Evolutionary conservation across 805 yeast species (phyloP), one percentile per base, ranked within the genome.

Genomic region (Wickerhamiella hasegawae): DNA sequence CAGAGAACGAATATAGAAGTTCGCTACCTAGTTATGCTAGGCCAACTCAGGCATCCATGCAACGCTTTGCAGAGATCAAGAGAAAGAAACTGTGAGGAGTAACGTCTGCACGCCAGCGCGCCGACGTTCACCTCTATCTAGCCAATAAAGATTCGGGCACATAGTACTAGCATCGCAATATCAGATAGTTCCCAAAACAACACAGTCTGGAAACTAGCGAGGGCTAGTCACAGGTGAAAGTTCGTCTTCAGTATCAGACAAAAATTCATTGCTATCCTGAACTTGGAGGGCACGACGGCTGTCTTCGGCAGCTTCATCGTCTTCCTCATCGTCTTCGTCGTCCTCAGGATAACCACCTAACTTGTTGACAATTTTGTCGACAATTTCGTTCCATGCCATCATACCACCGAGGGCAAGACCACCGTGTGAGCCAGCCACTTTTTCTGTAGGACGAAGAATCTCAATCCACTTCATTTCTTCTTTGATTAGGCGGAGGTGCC

Each of bases 351-450:
- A 59, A 38, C 73, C 66, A 43, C 76, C 71, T 44, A 84, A 60
- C 51, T 76, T 77, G 57, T 74, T 64, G 16, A 80, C 92, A 33
- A 82, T 66, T 47, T 74, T 73, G 52, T 84, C 92, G 15, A 84
- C 94, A 47, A 90, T 77, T 54, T 85, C 96, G 53, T 82, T 79
- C 73, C 92, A 83, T 48, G 90, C 97, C 76, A 85, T 78, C 97
- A 90, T 90, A 36, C 98, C 97, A 33, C 98, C 97, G 83, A 90
- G 79, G n/a, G 97, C 97, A 40, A 90, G 84, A 48, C 87, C 97
- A 41, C 98, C 97, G 60, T 85, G 83, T 28, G 82, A 70, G 38
- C 93, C 83, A 51, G 79, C 73, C 4, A 87, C 94, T 56, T 87
- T 87, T 55, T 87, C 98, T 18, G 84, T 83, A 0, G 98, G 98